Evolutionary conservation across 257 asterid species (phyloP), one percentile per base, ranked within the genome.

Genomic region (Solanum virginianum): DNA sequence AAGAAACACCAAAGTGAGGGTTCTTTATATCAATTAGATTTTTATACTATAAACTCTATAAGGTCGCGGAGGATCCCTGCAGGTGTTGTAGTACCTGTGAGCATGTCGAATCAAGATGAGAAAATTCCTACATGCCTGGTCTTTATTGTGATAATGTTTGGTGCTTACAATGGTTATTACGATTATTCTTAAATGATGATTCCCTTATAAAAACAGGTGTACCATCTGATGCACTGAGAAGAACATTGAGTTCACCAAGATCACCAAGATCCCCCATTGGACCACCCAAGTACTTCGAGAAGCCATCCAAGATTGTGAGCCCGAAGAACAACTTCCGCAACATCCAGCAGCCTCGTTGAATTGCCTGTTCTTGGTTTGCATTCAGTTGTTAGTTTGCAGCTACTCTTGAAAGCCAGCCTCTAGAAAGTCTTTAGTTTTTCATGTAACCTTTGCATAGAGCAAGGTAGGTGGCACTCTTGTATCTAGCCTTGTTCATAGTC

Each of bases 281-380:
- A 39, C 87, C 89, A n/a, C 60, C 87, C 71, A 91, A 80, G 87
- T 83, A 86, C 83, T 88, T 90, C 91, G 98, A 91, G 92, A 94
- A 91, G 90, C 96, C 96, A 39, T 92, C 93, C 7, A 94, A 91
- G 91, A 68, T 85, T 17, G 88, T 92, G 47, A 89, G 89, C 89
- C 90, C 98, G 7, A 93, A 81, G 74, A 88, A 88, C 96, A 90
- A 93, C 89, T 95, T 97, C 8, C 95, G 97, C 66, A 90, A 85
- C 92, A 95, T 95, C 92, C 98, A 95, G 90, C 99, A 93, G 91
- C 98, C 98, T 8, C 98, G 94, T 83, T 94, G 93, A 93, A 88
- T 41, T 2, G 32, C 29, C 7, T 41, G 54, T 65, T 41, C 62
- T 39, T 39, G 54, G 84, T 60, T 9, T 60, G 14, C 75, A 43